phyloP scores from a whole-genome alignment of 192 early-diverging fungal genomes.

The Phlyctochytrium arcticum region DNA sequence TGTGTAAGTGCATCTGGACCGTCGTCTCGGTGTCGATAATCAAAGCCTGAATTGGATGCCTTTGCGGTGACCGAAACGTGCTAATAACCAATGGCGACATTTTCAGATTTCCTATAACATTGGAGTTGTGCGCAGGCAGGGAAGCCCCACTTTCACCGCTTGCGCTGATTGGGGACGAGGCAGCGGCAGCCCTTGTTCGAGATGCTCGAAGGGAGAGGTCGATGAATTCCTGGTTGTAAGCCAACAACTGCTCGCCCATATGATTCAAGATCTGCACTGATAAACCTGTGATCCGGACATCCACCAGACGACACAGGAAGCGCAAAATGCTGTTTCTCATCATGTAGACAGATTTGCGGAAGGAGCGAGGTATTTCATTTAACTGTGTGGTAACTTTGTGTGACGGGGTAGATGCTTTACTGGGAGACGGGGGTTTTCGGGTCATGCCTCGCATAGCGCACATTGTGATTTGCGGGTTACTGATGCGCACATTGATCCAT shows the following conservation, averaged over 20 bases:
- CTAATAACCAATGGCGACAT: background rate
- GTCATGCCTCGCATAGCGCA: too few relatives aligned
- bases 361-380: too few relatives aligned
- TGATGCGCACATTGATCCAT: conserved; percentile 10
- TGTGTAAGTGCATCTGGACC: background rate
- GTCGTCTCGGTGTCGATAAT: background rate
- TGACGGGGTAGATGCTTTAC: too few relatives aligned
- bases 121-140: background rate
- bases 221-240: conserved; percentile 7
- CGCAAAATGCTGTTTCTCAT: conserved; percentile 10
- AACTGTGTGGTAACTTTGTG: too few relatives aligned
- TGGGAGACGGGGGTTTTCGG: too few relatives aligned
- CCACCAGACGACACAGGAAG: conserved; percentile 8
- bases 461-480: background rate
- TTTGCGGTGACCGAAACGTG: too few relatives aligned
- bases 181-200: too few relatives aligned
- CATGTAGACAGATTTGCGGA: background rate
- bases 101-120: background rate
- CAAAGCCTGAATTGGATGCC: background rate
- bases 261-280: background rate
- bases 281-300: conserved; percentile 10
- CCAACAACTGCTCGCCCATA: conserved; percentile 1
- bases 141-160: background rate
- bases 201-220: background rate
- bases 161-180: too few relatives aligned